Base-by-base conservation (phyloP, 2,329 filamentous ascomycete species). In the Sporothrix phasma region DNA sequence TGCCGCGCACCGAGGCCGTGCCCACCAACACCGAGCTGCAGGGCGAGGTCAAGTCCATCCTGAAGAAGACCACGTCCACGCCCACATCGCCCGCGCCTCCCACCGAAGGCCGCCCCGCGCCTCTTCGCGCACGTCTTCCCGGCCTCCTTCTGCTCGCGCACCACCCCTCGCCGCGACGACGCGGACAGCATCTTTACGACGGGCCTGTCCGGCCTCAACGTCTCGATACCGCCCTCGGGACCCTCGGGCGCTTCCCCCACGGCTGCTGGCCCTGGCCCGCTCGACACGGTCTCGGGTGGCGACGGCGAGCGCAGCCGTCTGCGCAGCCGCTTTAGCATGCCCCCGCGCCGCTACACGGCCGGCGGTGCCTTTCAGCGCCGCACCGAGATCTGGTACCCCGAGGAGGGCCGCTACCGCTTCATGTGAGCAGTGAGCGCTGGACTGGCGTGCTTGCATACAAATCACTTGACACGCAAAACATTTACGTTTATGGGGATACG, bases 41-140 rank as follows among this genome's bases (percentile, higher is more conserved):
- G 22, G 62, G 66, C 29, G 67, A 70, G 61, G 66, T 70, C 34
- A 74, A 73, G 68, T 69, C 71, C 5, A 74, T 74, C 49, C 68
- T 74, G 10, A 74, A 74, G 70, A 71, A 69, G n/a, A n/a, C n/a
- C n/a, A n/a, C n/a, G n/a, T n/a, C n/a, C 31, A 65, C 26, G 34
- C 59, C 49, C 15, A 22, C 49, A 3, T 47, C 45, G 8, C 62
- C 19, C 26, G 49, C 34, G 53, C 43, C 64, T 37, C 61, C 63
- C 8, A 37, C 49, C 15, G 53, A 51, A 22, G 31, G 45, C 34
- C 46, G 37, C 19, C 43, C 53, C 46, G 45, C 43, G 37, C 62
- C 34, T 45, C 45, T 1, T 63, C 62, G 7, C 41, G 62, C 11
- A 19, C 29, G 6, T 56, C 64, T 13, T 51, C 64, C 24, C 37